Conservation (phyloP, 495 filamentous ascomycete species). For the Parathielavia hyrcaniae region DNA sequence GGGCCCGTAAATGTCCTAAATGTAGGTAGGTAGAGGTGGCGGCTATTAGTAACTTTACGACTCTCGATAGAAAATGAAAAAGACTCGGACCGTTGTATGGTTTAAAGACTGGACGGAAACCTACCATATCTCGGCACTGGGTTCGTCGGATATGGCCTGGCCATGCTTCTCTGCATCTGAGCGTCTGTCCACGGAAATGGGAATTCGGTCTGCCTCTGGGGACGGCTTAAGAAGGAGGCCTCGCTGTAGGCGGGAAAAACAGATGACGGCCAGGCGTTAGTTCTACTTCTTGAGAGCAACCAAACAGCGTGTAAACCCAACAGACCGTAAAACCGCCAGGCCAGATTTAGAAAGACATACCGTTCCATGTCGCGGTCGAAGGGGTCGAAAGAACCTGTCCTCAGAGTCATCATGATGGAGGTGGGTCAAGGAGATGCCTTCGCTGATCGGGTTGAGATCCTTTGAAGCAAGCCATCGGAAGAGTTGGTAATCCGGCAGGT, state of each 20-base stretch:
- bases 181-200: background rate
- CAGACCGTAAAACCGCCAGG: no score
- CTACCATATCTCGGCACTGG: background rate
- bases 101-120: background rate
- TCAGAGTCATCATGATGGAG: background rate
- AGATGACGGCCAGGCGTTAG: background rate
- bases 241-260: background rate
- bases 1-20: conserved; percentile 5
- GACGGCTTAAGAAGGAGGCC: background rate
- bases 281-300: no score
- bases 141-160: background rate
- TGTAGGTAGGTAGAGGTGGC: background rate
- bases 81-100: no score
- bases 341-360: background rate
- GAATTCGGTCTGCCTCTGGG: background rate
- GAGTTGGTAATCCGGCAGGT: background rate
- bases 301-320: background rate
- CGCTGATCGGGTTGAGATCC: conserved; percentile 1
- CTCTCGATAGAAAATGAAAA: background rate
- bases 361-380: background rate
- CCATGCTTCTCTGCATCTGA: background rate
- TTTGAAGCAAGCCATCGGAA: conserved; percentile 4
- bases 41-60: background rate
- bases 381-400: background rate
- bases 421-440: background rate